Evolutionary conservation across 306 rosid species (phyloP).

Genomic region (Myrica gale): DNA sequence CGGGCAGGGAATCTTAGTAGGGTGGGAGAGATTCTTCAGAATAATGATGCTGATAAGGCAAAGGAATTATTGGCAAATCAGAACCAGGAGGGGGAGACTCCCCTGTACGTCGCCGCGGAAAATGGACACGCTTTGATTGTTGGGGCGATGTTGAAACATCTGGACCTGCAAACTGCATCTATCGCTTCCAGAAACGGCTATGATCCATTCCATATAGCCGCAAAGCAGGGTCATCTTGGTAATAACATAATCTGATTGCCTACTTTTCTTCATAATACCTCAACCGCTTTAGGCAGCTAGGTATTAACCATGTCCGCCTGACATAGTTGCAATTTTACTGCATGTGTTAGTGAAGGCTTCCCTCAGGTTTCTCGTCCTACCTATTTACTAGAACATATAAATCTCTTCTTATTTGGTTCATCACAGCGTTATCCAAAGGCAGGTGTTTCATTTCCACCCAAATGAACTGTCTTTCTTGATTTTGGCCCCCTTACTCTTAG

Average conservation of each 20-base stretch:
- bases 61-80: conserved; percentile 58
- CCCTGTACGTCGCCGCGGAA: conserved; percentile 87
- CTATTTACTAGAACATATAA: neutral
- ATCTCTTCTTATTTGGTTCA: neutral
- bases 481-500: neutral
- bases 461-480: neutral
- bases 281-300: neutral
- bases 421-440: neutral
- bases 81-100: conserved; percentile 88
- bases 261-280: neutral
- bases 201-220: conserved; percentile 86
- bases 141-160: conserved; percentile 68
- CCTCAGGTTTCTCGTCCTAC: neutral
- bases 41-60: conserved; percentile 37
- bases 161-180: conserved; percentile 81
- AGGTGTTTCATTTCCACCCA: neutral
- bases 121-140: conserved; percentile 65
- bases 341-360: neutral
- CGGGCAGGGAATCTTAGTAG: conserved; percentile 64
- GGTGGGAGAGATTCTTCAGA: conserved; percentile 62
- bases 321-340: neutral
- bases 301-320: neutral
- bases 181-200: conserved; percentile 74
- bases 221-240: conserved; percentile 94
- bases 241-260: conserved; percentile 28